Evolutionary conservation across 2,329 filamentous ascomycete genomes (phyloP).

Genomic region (Fusarium nodosum): DNA sequence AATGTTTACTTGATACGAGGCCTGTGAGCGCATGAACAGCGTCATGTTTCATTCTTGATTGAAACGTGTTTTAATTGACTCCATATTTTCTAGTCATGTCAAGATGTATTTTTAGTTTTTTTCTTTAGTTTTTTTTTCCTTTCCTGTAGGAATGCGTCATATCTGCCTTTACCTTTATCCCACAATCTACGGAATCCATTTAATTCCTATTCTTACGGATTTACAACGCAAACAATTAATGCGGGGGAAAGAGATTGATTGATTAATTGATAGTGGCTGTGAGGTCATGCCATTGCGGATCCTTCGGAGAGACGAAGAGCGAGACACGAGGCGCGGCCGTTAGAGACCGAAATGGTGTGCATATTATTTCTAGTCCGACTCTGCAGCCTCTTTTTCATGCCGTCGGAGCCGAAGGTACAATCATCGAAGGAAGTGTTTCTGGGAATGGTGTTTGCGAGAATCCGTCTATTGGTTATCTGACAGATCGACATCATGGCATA

Average conservation of each 20-base stretch:
- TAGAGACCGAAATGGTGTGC: slow-evolving; percentile 23
- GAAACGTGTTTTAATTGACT: slow-evolving; percentile 33
- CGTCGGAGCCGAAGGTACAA: slow-evolving; percentile 21
- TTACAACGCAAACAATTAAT: not conserved
- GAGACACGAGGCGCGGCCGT: slow-evolving; percentile 8
- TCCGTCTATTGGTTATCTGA: slow-evolving; percentile 30
- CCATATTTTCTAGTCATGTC: not conserved
- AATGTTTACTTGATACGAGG: slow-evolving; percentile 41
- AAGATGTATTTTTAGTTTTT: slow-evolving; percentile 27
- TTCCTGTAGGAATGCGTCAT: not conserved
- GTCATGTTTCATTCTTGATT: slow-evolving; percentile 38
- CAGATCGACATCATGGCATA: slow-evolving; percentile 26
- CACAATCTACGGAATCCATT: no score
- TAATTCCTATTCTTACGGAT: not conserved
- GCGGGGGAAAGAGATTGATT: slow-evolving; percentile 1
- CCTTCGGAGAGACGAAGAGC: slow-evolving; percentile 19
- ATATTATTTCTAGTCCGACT: slow-evolving; percentile 1
- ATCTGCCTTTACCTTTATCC: no score
- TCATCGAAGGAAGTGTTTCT: slow-evolving; percentile 8
- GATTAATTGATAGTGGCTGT: slow-evolving; percentile 30
- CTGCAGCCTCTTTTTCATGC: slow-evolving; percentile 1
- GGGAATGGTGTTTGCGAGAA: slow-evolving; percentile 36
- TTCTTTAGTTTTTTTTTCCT: not conserved
- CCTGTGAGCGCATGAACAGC: slow-evolving; percentile 21
- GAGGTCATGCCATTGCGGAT: slow-evolving; percentile 23